Percentiles rank a stretch among this genome's conserved stretches.
Evolutionary conservation across 2,329 filamentous ascomycete species (phyloP).

Genomic region (Neocatenulostroma microsporum): DNA sequence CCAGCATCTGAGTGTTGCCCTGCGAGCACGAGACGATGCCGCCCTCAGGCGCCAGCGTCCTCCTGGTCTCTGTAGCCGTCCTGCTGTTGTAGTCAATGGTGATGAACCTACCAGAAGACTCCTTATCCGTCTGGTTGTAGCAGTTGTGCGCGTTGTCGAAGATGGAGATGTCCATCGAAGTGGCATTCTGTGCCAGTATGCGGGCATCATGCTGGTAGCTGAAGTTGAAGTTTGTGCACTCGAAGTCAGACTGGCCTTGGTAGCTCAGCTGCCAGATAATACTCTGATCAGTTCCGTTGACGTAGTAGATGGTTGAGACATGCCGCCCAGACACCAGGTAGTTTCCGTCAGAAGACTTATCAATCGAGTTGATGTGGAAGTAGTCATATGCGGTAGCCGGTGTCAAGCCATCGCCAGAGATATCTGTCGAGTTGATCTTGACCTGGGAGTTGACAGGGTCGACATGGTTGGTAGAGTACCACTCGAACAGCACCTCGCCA

Average conservation of each 20-base stretch:
- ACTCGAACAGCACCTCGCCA: conserved; percentile 49
- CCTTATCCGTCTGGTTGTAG: conserved; percentile 9
- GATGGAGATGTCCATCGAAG: conserved; percentile 40
- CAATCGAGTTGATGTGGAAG: conserved; percentile 50
- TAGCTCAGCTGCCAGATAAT: conserved; percentile 43
- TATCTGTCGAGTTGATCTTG: conserved; percentile 27
- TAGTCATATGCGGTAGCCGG: conserved; percentile 42
- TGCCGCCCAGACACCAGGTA: conserved; percentile 48
- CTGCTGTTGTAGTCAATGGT: conserved; percentile 15
- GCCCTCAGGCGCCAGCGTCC: conserved; percentile 12
- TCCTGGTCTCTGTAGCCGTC: conserved; percentile 14
- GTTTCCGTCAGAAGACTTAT: conserved; percentile 42
- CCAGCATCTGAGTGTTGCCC: conserved; percentile 45
- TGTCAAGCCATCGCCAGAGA: conserved; percentile 36
- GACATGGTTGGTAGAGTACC: conserved; percentile 47
- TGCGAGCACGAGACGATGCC: conserved; percentile 40
- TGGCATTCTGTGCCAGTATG: conserved; percentile 31
- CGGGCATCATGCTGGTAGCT: conserved; percentile 42
- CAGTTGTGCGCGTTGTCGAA: conserved; percentile 44
- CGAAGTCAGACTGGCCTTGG: conserved; percentile 9
- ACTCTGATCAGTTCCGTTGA: conserved; percentile 40
- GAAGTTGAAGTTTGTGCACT: conserved; percentile 25
- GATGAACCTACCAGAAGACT: conserved; percentile 21
- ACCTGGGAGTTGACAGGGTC: conserved; percentile 37
- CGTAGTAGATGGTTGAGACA: conserved; percentile 39